Percentiles rank a stretch among this genome's conserved stretches.
These are phyloP conservation scores for Flammula alnicola DNA, from an alignment of 1,284 basidiomycete genomes.

Conservation along the genomic window DNA sequence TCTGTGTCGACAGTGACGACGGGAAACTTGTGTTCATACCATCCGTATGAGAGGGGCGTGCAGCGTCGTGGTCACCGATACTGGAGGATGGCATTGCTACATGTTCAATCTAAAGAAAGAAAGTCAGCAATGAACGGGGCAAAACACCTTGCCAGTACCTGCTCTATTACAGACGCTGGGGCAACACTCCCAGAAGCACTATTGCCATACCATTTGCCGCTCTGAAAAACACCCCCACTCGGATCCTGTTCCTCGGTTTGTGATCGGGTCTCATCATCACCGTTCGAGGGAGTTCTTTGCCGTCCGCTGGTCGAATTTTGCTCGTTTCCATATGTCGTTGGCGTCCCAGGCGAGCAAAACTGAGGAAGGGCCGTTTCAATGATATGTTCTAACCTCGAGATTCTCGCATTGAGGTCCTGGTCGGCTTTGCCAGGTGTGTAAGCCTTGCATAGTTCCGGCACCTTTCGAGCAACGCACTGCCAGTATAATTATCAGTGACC, in stretches of 20 bases:
- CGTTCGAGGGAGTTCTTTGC: slow-evolving; percentile 50
- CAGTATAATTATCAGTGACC: slow-evolving; percentile 19
- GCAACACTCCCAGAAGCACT: slow-evolving; percentile 80
- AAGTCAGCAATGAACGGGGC: slow-evolving; percentile 19
- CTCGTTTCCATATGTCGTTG: slow-evolving; percentile 36
- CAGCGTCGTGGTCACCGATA: slow-evolving; percentile 22
- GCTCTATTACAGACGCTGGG: slow-evolving; percentile 75
- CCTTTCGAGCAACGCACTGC: slow-evolving; percentile 80
- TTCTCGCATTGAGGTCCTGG: slow-evolving; percentile 73
- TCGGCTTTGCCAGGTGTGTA: slow-evolving; percentile 85
- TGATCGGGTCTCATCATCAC: slow-evolving; percentile 69
- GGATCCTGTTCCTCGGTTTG: slow-evolving; percentile 75
- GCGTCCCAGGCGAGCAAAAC: slow-evolving; percentile 50
- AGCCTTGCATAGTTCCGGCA: slow-evolving; percentile 82
- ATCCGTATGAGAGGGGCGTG: slow-evolving; percentile 29
- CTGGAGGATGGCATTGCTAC: slow-evolving; percentile 48
- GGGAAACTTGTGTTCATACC: slow-evolving; percentile 22
- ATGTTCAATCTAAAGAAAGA: slow-evolving; percentile 54
- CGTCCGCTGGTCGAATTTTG: slow-evolving; percentile 36
- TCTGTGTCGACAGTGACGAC: slow-evolving; percentile 5
- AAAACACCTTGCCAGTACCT: slow-evolving; percentile 47
- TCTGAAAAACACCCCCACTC: slow-evolving; percentile 76
- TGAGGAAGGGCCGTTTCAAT: slow-evolving; percentile 79
- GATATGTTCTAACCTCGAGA: slow-evolving; percentile 77
- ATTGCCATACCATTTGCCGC: slow-evolving; percentile 84